Conservation (phyloP, 768 basidiomycete genomes). For the Mycena vitilis region DNA sequence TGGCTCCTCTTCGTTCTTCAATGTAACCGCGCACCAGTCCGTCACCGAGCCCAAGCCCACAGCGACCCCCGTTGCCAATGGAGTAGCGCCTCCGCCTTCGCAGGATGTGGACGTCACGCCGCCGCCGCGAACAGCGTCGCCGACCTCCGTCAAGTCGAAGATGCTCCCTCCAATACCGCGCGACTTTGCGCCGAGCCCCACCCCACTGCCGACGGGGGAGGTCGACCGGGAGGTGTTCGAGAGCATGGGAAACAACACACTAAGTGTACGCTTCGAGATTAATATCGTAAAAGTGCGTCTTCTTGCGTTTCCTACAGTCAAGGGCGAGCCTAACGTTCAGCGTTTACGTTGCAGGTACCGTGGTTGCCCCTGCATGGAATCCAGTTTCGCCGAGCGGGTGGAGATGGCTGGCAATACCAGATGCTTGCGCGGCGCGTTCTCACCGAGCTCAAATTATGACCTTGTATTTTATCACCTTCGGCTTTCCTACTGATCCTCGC, state of each 20-base stretch:
- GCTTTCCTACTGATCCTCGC: not conserved
- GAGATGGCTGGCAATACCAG: conserved; percentile 97
- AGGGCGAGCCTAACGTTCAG: conserved; percentile 11
- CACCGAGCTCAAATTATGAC: conserved; percentile 87
- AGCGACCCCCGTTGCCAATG: conserved; percentile 25
- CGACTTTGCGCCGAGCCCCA: conserved; percentile 59
- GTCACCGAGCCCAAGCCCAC: conserved; percentile 54
- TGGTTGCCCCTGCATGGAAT: conserved; percentile 96
- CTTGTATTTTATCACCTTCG: conserved; percentile 3
- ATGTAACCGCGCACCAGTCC: conserved; percentile 63
- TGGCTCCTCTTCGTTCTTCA: conserved; percentile 89
- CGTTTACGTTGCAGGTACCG: conserved; percentile 71
- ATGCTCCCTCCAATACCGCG: conserved; percentile 81
- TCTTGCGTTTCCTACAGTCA: conserved; percentile 33
- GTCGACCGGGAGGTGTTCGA: conserved; percentile 78
- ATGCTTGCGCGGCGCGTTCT: conserved; percentile 91
- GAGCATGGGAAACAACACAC: conserved; percentile 74
- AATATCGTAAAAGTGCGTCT: conserved; percentile 92
- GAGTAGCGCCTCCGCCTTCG: conserved; percentile 27
- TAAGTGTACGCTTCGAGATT: conserved; percentile 96
- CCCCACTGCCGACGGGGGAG: conserved; percentile 71
- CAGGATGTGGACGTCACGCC: conserved; percentile 46
- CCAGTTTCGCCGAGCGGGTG: conserved; percentile 91
- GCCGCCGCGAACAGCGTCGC: conserved; percentile 30
- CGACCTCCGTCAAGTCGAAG: conserved; percentile 70